These are phyloP conservation scores for Phyllosticta citribraziliensis DNA, from an alignment of 2,329 filamentous ascomycete species.

Conservation along the genomic window DNA sequence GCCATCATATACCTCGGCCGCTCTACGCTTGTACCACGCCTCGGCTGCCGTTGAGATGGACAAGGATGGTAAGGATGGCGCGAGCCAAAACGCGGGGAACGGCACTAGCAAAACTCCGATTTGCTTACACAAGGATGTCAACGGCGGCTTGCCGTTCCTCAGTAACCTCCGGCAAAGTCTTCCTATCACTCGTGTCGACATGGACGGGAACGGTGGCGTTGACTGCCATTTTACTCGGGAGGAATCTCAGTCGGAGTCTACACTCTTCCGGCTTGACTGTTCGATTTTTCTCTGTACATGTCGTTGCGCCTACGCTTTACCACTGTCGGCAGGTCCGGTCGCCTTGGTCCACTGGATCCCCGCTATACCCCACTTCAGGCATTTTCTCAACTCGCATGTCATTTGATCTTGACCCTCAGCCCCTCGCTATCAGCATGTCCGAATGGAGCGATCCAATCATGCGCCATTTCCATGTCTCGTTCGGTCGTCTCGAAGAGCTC, in stretches of 20 bases:
- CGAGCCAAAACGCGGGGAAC: neutral
- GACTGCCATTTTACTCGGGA: too few species aligned
- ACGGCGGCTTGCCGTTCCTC: neutral
- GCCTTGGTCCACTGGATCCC: neutral
- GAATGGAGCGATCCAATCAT: constrained; percentile 13
- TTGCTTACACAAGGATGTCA: neutral
- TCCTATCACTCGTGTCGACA: neutral
- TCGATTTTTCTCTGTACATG: too few species aligned
- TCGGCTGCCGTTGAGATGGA: neutral
- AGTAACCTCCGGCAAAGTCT: neutral
- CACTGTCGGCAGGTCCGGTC: neutral
- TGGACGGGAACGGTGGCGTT: neutral
- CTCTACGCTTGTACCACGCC: neutral
- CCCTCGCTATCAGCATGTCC: constrained; percentile 11
- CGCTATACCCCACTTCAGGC: neutral
- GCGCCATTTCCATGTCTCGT: constrained; percentile 11
- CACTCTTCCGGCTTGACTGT: too few species aligned
- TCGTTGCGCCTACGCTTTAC: neutral
- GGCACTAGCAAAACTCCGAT: neutral
- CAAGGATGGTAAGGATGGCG: neutral
- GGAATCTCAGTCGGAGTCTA: too few species aligned
- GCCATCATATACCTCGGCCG: neutral
- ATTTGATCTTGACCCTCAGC: constrained; percentile 12
- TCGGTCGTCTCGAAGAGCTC: constrained; percentile 10
- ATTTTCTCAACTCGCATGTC: neutral